Evolutionary conservation across 805 yeast genomes (phyloP).

Genomic region (Metschnikowia colocasiae): DNA sequence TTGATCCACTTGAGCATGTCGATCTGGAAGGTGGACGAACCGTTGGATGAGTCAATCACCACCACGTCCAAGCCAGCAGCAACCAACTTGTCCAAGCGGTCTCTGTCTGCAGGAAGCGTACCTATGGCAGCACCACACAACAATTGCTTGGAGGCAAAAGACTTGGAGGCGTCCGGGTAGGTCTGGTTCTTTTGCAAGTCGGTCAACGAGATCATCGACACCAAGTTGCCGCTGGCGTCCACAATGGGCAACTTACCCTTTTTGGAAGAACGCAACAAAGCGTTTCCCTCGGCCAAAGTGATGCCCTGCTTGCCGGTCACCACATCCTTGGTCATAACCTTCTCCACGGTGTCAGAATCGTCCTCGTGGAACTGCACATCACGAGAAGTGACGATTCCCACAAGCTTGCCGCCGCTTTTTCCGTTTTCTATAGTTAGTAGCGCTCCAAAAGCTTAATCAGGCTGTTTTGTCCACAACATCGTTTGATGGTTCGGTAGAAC

Average conservation of each 20-base stretch:
- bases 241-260: slow-evolving; percentile 97
- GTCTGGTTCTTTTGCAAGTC: slow-evolving; percentile 94
- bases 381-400: slow-evolving; percentile 96
- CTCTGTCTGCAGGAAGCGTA: slow-evolving; percentile 84
- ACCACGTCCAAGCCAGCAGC: slow-evolving; percentile 98
- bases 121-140: slow-evolving; percentile 99
- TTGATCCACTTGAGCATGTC: slow-evolving; percentile 93
- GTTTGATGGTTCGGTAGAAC: slow-evolving; percentile 99
- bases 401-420: slow-evolving; percentile 77
- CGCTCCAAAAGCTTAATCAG: slow-evolving; percentile 12
- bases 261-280: slow-evolving; percentile 84
- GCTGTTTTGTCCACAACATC: slow-evolving; percentile 82
- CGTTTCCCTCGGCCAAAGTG: slow-evolving; percentile 81
- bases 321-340: slow-evolving; percentile 86
- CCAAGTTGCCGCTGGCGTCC: slow-evolving; percentile 69
- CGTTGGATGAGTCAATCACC: slow-evolving; percentile 93
- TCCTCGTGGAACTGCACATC: slow-evolving; percentile 94
- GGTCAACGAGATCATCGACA: slow-evolving; percentile 88
- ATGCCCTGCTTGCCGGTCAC: slow-evolving; percentile 83
- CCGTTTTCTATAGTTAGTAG: slow-evolving; percentile 63
- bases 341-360: slow-evolving; percentile 55
- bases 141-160: slow-evolving; percentile 88
- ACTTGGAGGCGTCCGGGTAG: slow-evolving; percentile 93
- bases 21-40: slow-evolving; percentile 92
- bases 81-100: slow-evolving; percentile 77